These are phyloP conservation scores for Colletotrichum horii DNA, from an alignment of 2,329 filamentous ascomycete genomes.

Conservation along the genomic window DNA sequence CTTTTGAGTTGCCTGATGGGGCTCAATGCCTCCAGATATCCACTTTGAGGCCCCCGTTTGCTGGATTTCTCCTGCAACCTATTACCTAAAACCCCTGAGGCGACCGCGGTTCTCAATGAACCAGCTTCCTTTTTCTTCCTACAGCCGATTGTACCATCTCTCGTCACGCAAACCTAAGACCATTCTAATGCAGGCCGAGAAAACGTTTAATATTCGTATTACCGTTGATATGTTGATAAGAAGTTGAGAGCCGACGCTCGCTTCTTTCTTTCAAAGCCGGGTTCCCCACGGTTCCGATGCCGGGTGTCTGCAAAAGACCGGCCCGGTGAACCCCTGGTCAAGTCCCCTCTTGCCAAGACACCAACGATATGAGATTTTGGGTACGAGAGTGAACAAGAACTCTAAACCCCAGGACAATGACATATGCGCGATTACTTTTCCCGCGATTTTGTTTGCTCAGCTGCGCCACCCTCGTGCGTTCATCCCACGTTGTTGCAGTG, in stretches of 20 bases:
- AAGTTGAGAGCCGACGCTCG: background rate
- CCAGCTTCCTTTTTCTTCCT: background rate
- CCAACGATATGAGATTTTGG: background rate
- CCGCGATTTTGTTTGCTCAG: background rate
- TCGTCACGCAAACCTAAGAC: background rate
- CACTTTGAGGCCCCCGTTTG: background rate
- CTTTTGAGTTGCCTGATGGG: background rate
- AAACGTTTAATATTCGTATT: rapidly evolving
- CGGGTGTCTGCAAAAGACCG: background rate
- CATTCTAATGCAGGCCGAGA: background rate
- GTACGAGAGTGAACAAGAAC: background rate
- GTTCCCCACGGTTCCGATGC: conserved; percentile 11
- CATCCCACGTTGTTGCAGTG: background rate
- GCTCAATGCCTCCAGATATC: conserved; percentile 1
- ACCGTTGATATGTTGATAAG: background rate
- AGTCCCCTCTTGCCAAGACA: conserved; percentile 2
- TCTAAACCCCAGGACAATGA: background rate
- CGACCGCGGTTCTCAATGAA: background rate
- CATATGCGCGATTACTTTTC: conserved; percentile 1
- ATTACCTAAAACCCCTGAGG: background rate
- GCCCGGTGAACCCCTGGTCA: background rate
- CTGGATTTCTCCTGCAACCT: background rate
- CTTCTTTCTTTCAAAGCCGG: background rate
- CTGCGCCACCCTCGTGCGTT: background rate
- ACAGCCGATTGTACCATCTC: background rate